phyloP scores from a whole-genome alignment of 208 protist species.

The Crithidia mellificae region DNA sequence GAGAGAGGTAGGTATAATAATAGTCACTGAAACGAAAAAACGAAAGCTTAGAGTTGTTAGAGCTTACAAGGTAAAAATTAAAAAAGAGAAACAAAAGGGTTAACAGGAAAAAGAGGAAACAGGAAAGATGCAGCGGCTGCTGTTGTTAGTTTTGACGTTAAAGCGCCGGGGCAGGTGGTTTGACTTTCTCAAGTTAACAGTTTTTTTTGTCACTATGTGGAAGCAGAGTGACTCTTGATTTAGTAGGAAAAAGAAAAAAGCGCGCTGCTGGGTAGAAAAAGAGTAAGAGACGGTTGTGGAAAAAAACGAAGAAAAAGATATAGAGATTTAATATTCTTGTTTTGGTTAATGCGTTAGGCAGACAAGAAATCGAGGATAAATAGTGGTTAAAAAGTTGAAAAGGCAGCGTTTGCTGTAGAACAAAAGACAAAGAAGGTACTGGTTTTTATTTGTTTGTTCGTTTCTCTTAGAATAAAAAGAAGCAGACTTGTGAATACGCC shows the following conservation, averaged over 20 bases:
- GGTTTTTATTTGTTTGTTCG: too few species aligned
- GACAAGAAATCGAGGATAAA: too few species aligned
- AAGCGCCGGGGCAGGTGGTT: not conserved
- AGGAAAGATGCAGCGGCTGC: not conserved
- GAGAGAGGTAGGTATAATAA: not conserved
- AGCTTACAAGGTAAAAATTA: constrained; percentile 11
- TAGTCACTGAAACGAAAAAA: constrained; percentile 12
- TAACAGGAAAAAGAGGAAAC: not conserved
- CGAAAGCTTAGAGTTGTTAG: constrained; percentile 1
- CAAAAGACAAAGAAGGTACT: not conserved
- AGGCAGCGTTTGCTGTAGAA: not conserved
- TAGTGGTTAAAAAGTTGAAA: not conserved
- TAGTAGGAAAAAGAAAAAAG: constrained; percentile 12
- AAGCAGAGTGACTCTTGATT: not conserved
- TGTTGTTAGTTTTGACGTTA: not conserved
- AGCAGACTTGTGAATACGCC: not conserved
- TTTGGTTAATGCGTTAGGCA: too few species aligned
- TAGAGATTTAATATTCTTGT: not conserved
- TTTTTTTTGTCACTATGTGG: not conserved
- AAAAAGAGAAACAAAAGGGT: constrained; percentile 3
- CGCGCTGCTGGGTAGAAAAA: too few species aligned
- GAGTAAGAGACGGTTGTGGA: not conserved
- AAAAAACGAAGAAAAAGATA: not conserved
- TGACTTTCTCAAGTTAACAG: not conserved
- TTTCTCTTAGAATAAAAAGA: too few species aligned